Conservation (phyloP, 2,329 filamentous ascomycete species). For the Didymosphaeria variabile region DNA sequence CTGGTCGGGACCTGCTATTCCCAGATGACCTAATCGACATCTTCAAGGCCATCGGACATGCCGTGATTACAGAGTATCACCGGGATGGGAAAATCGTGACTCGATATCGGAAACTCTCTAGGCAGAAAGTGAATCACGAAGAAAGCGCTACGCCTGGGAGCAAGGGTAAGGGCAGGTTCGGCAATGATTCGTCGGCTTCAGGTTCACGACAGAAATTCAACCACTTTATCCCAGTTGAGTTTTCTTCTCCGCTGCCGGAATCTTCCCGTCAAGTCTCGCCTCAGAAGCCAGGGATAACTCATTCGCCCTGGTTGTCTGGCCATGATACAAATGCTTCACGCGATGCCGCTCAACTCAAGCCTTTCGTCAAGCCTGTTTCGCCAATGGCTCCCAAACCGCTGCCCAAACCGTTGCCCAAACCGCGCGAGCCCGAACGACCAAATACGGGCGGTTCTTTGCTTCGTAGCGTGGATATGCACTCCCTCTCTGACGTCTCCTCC, state of each 20-base stretch:
- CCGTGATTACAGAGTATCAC: background rate
- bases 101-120: slow-evolving; percentile 5
- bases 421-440: background rate
- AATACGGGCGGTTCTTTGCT: background rate
- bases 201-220: background rate
- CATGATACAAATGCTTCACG: background rate
- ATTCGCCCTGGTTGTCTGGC: background rate
- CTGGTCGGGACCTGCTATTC: slow-evolving; percentile 3
- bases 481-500: background rate
- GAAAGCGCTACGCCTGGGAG: background rate
- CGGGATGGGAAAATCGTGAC: background rate
- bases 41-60: slow-evolving; percentile 4
- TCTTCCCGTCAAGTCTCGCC: background rate
- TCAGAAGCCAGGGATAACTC: background rate
- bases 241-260: background rate
- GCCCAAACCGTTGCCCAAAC: no score
- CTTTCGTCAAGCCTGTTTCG: background rate
- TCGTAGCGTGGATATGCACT: background rate
- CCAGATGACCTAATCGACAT: slow-evolving; percentile 12
- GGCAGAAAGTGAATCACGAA: background rate
- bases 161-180: no score
- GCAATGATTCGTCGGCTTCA: background rate
- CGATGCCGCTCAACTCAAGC: background rate
- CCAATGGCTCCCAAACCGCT: background rate
- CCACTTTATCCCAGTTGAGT: background rate